Conservation (phyloP, 345 rosid species). For the Carallia pectinifolia region DNA sequence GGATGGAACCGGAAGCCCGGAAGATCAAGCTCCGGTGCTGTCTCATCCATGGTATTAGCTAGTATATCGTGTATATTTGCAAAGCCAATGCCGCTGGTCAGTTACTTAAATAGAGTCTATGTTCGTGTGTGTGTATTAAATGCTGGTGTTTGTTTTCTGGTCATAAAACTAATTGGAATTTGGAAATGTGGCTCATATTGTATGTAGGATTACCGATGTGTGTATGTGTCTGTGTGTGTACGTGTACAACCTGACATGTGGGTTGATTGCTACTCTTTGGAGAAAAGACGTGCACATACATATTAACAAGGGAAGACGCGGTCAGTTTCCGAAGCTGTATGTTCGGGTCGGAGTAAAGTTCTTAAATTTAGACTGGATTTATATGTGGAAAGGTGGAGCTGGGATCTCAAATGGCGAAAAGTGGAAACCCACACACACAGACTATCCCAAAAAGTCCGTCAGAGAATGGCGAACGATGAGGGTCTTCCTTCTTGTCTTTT, state of each 20-base stretch:
- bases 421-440: too few species aligned
- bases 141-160: not conserved
- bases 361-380: not conserved
- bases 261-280: too few species aligned
- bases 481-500: not conserved
- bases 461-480: too few species aligned
- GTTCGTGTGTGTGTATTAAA: not conserved
- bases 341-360: too few species aligned
- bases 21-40: constrained; percentile 46
- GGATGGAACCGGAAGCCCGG: constrained; percentile 98
- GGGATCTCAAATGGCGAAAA: not conserved
- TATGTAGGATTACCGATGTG: not conserved
- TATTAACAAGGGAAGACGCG: constrained; percentile 12
- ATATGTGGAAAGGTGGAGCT: too few species aligned
- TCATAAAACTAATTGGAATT: not conserved
- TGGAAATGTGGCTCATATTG: not conserved
- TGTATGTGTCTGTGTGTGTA: too few species aligned
- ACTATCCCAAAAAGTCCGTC: too few species aligned
- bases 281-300: not conserved
- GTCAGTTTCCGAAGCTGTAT: not conserved
- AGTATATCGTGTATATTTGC: not conserved
- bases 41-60: constrained; percentile 24
- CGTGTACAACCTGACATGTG: too few species aligned
- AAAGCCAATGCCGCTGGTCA: not conserved
- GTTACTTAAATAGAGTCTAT: not conserved